Percentiles rank a stretch among this genome's conserved stretches.
Evolutionary conservation across 306 rosid genomes (phyloP).

Genomic region (Mimosa pudica): DNA sequence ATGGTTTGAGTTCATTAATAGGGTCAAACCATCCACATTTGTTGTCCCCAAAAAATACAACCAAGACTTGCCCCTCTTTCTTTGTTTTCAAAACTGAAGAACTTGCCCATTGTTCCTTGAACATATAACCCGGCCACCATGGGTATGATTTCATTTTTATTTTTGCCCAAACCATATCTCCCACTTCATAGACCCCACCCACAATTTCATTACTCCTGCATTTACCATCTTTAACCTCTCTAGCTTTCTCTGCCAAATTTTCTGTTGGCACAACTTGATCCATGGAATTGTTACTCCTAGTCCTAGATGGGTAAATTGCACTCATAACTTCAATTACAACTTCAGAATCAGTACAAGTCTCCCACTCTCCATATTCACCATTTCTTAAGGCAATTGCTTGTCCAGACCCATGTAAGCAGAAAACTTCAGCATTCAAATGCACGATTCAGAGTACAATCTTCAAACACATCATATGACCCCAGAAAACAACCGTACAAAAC

Average conservation of each 20-base stretch:
- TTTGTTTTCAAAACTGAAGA: not conserved
- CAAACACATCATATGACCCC: no score
- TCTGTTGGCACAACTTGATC: not conserved
- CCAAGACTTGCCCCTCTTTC: slow-evolving; percentile 29
- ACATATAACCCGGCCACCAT: slow-evolving; percentile 25
- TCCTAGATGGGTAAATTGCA: not conserved
- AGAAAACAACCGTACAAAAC: no score
- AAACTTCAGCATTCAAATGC: not conserved
- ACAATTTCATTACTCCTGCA: not conserved
- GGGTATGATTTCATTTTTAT: slow-evolving; percentile 15
- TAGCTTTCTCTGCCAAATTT: not conserved
- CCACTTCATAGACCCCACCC: slow-evolving; percentile 26
- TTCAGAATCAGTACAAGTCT: not conserved
- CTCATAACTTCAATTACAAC: not conserved
- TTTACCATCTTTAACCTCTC: not conserved
- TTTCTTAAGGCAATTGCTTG: not conserved
- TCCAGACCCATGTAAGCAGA: not conserved
- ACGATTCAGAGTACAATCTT: not conserved
- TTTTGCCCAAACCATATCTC: slow-evolving; percentile 34
- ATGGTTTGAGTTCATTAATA: slow-evolving; percentile 8
- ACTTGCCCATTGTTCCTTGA: slow-evolving; percentile 11
- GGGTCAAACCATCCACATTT: slow-evolving; percentile 27
- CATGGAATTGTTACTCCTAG: not conserved
- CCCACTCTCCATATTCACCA: not conserved
- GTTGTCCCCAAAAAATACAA: slow-evolving; percentile 23